Base-by-base conservation (phyloP, 495 filamentous ascomycete genomes). In the Penicillium longicatenatum region DNA sequence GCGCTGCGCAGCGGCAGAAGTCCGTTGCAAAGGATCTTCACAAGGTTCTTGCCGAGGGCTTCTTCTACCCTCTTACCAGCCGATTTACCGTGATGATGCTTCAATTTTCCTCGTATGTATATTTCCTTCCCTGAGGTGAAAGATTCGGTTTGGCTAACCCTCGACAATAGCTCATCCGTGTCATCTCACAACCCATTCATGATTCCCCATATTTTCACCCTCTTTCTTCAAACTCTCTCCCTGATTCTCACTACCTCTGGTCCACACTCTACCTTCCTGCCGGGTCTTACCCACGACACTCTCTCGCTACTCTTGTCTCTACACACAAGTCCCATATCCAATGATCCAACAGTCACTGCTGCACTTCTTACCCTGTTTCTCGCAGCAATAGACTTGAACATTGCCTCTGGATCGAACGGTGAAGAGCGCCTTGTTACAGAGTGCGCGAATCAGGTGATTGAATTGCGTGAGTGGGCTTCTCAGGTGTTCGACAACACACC, bases 351-450 rank as follows among this genome's bases (percentile, higher is more conserved):
- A 0, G 78, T 97, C 12, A 81, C 90, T 9, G 82, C 89, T 43
- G 89, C 90, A 0, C 71, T 96, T 42, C 74, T 98, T 12, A 89
- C 94, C 50, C 82, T 84, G 3, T 85, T 97, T 51, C 74, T 97
- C 30, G 88, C 87, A n/a, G 55, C 96, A 21, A 71, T 98, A 11
- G 91, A 96, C 54, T 77, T 96, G n/a, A 96, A 96, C 55, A 72
- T 76, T 37, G 74, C 64, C 20, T 76, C 75, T 57, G 75, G 79
- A 46, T 79, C 81, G 7, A 67, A 89, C 9, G 86, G 81, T 26
- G 82, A 84, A 55, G 82, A 85, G 57, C 81, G 84, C 35, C 89
- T 93, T 67, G 89, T 92, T 46, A 82, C 72, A 0, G 75, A 79
- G 37, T 71, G 70, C 39, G 77, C 71, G 41, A 64, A 48, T 54